Evolutionary conservation across 495 filamentous ascomycete genomes (phyloP), one percentile per base, ranked within the genome.

Genomic region (Staphylotrichum tortipilum): DNA sequence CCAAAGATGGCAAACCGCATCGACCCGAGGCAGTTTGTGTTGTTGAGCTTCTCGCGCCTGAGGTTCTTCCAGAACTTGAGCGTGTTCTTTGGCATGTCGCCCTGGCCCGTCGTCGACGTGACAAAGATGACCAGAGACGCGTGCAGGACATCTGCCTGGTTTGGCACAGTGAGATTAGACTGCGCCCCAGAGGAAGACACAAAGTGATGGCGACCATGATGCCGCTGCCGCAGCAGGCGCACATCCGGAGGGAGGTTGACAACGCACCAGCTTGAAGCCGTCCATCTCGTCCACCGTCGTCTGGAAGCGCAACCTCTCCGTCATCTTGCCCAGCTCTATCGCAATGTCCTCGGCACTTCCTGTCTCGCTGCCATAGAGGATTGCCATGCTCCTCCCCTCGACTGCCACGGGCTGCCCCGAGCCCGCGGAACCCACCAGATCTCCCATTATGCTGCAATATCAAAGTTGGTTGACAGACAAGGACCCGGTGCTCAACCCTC

Each of bases 301-400:
- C 44, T 71, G 58, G 62, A 95, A 95, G 58, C 80, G 87, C 21
- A 95, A 71, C 9, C 90, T 77, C 65, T 89, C 79, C 9, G 78
- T 66, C 55, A 85, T 55, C 21, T 81, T 74, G 17, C 83, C 87
- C 44, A 97, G 67, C 68, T 96, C 88, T 50, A 85, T 80, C 3
- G 94, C 89, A 36, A 88, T 78, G 55, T 97, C 92, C 59, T 92
- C 83, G 30, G 87, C 82, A 59, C 89, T 97, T 36, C 94, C 92
- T 0, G 89, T 95, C 68, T 99, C 94, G 15, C 89, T 88, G 26
- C 88, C 94, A 71, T 95, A 97, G 33, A 94, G 78, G 34, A 99
- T 74, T 43, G 94, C 76, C 37, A 86, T 83, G 24, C 75, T 84
- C 57, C 85, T 70, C 36, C 63, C 64, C 24, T 65, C 62, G 18